phyloP scores from a whole-genome alignment of 2,329 filamentous ascomycete species.

The Chaetomium sp. region DNA sequence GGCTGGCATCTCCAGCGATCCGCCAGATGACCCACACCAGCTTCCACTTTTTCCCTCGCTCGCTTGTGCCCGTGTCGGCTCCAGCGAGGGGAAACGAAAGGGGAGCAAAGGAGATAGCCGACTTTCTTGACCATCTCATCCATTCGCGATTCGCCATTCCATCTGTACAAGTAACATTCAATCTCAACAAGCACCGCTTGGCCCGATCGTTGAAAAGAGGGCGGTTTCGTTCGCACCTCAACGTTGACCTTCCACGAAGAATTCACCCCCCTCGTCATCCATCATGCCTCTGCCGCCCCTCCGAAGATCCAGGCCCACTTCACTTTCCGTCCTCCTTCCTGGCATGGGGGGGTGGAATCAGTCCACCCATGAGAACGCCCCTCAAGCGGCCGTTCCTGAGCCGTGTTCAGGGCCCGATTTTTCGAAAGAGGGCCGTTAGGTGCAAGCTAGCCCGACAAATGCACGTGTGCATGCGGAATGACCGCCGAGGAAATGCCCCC shows the following conservation, averaged over 20 bases:
- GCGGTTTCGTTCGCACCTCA: not conserved
- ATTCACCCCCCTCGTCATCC: conserved; percentile 22
- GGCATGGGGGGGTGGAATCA: conserved; percentile 26
- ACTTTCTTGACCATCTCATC: conserved; percentile 14
- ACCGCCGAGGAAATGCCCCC: not conserved
- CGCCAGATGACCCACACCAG: conserved; percentile 20
- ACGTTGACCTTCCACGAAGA: conserved; percentile 7
- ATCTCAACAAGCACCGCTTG: conserved; percentile 9
- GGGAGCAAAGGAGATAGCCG: conserved; percentile 21
- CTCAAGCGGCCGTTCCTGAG: not conserved
- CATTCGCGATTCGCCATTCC: conserved; percentile 10
- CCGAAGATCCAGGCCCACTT: conserved; percentile 31
- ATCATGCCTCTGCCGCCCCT: conserved; percentile 29
- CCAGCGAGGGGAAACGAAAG: conserved; percentile 22
- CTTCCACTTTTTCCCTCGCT: conserved; percentile 24
- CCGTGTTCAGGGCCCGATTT: conserved; percentile 7
- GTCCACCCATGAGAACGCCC: conserved; percentile 10
- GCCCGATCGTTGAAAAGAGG: not conserved
- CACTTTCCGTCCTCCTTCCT: conserved; percentile 24
- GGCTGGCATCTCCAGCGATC: conserved; percentile 27
- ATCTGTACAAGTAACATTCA: not conserved
- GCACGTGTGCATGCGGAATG: not conserved
- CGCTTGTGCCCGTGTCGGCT: conserved; percentile 34
- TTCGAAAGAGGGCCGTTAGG: not conserved
- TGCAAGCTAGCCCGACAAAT: not conserved